Percentiles rank a stretch among this genome's conserved stretches.
Conservation (phyloP, 352 stramenopile genomes). For the Phytopythium sindhum region DNA sequence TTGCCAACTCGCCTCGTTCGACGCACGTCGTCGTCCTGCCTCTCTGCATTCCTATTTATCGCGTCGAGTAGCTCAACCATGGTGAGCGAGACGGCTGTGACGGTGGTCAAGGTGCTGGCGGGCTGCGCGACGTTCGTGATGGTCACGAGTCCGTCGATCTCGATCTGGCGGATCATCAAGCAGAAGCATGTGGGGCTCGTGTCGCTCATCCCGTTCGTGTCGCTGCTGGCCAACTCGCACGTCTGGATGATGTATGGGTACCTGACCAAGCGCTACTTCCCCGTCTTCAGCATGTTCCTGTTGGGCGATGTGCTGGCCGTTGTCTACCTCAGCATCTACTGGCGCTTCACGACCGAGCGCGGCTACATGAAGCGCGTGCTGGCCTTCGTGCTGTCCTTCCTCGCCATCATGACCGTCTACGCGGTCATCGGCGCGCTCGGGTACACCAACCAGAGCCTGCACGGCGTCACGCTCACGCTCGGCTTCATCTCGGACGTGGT, state of each 20-base stretch:
- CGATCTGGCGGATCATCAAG: slow-evolving; percentile 26
- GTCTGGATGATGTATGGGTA: slow-evolving; percentile 35
- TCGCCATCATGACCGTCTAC: slow-evolving; percentile 24
- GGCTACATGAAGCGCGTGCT: slow-evolving; percentile 19
- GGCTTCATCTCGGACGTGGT: slow-evolving; percentile 22
- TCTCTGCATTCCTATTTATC: not conserved
- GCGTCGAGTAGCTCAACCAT: slow-evolving; percentile 5
- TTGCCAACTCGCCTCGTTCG: not conserved
- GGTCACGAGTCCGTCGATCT: slow-evolving; percentile 25
- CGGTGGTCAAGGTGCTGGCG: slow-evolving; percentile 25
- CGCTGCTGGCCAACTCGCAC: slow-evolving; percentile 31
- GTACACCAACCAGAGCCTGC: slow-evolving; percentile 21
- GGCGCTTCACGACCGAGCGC: slow-evolving; percentile 21
- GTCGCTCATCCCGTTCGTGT: slow-evolving; percentile 30
- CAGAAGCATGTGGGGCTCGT: slow-evolving; percentile 24
- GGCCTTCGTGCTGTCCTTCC: slow-evolving; percentile 11
- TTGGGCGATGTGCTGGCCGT: slow-evolving; percentile 24
- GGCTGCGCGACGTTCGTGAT: slow-evolving; percentile 22
- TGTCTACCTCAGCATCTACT: slow-evolving; percentile 26
- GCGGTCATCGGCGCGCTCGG: slow-evolving; percentile 19
- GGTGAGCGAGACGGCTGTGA: slow-evolving; percentile 16
- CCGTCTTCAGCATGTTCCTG: slow-evolving; percentile 37
- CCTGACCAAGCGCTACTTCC: slow-evolving; percentile 37
- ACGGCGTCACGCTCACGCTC: slow-evolving; percentile 14
- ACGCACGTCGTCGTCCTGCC: too few species aligned